Evolutionary conservation across 1,139 yeast genomes (phyloP).

Genomic region (Taiozyma onychis): DNA sequence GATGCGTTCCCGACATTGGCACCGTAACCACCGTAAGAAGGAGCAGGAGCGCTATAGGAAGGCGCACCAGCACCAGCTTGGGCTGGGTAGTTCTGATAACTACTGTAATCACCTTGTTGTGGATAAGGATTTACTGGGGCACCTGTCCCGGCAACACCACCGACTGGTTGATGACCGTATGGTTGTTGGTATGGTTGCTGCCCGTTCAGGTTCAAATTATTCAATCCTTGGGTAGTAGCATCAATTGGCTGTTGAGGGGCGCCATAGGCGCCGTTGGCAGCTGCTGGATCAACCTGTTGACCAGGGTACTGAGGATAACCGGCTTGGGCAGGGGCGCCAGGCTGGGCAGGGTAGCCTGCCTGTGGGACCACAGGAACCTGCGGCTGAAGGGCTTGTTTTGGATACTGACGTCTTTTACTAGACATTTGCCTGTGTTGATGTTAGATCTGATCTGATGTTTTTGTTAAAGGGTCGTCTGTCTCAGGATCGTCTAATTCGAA

Average conservation of each 20-base stretch:
- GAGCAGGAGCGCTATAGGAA: constrained; percentile 9
- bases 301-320: background rate
- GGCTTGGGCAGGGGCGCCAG: constrained; percentile 1
- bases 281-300: constrained; percentile 4
- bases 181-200: constrained; percentile 10
- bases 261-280: constrained; percentile 5
- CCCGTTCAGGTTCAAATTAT: constrained; percentile 20
- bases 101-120: constrained; percentile 1
- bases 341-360: background rate
- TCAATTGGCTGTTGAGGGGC: constrained; percentile 12
- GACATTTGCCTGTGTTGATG: constrained; percentile 24
- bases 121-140: background rate
- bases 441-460: background rate
- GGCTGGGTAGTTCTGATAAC: background rate
- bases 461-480: background rate
- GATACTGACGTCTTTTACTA: constrained; percentile 35
- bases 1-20: background rate
- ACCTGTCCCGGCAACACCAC: background rate
- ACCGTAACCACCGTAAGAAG: constrained; percentile 4
- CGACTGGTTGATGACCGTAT: constrained; percentile 1
- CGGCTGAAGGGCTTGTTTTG: constrained; percentile 26
- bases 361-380: constrained; percentile 1
- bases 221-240: constrained; percentile 16
- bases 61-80: constrained; percentile 5
- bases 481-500: background rate